These are phyloP conservation scores for Neofusicoccum cordaticola DNA, from an alignment of 2,329 filamentous ascomycete species.

Conservation along the genomic window DNA sequence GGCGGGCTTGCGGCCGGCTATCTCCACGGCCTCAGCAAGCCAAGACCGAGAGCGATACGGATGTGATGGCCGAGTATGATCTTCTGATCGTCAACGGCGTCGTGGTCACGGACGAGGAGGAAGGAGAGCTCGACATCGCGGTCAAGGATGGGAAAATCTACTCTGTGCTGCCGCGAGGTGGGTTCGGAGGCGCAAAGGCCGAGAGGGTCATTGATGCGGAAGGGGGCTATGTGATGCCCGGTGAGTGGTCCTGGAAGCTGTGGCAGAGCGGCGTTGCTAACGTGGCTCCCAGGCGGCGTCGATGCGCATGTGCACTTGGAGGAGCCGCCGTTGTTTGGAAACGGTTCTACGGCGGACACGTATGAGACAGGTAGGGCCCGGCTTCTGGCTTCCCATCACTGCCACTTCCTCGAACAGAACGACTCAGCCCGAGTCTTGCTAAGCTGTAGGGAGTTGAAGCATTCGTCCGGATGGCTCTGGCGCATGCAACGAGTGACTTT, in stretches of 20 bases:
- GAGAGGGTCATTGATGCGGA: constrained; percentile 41
- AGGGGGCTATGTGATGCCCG: constrained; percentile 44
- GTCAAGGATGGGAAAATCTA: constrained; percentile 30
- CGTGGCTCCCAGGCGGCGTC: constrained; percentile 33
- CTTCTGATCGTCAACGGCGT: constrained; percentile 43
- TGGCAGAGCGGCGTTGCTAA: constrained; percentile 19
- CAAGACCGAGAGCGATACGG: neutral
- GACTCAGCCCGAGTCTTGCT: too few species aligned
- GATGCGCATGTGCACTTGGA: constrained; percentile 49
- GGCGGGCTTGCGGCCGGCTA: too few species aligned
- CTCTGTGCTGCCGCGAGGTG: neutral
- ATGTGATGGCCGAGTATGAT: constrained; percentile 25
- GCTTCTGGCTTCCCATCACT: neutral
- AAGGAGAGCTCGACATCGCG: constrained; percentile 42
- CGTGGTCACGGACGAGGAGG: constrained; percentile 40
- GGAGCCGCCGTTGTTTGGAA: constrained; percentile 43
- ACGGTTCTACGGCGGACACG: constrained; percentile 23
- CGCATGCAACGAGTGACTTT: too few species aligned
- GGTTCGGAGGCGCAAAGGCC: constrained; percentile 32
- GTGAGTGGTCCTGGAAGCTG: neutral
- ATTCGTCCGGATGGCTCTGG: neutral
- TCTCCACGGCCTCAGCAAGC: too few species aligned
- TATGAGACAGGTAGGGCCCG: constrained; percentile 31
- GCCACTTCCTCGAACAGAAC: too few species aligned
- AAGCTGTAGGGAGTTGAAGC: constrained; percentile 10